Base-by-base conservation (phyloP, 208 protist species). In the Phytomonas sp. region DNA sequence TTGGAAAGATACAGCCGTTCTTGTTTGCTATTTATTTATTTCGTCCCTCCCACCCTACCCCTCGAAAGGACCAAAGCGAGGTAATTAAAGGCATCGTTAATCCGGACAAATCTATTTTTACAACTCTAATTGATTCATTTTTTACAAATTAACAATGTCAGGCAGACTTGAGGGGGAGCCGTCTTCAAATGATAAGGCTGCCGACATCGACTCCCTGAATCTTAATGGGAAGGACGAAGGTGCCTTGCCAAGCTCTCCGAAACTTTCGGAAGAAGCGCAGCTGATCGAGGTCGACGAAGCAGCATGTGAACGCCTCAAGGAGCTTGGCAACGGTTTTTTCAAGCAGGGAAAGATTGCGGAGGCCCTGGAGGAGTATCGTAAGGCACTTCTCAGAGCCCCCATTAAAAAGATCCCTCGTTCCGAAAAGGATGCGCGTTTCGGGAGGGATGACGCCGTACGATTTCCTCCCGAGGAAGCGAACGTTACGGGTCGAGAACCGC, bases 341-440 rank as follows among this genome's bases (percentile, higher is more conserved):
- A 70, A 46, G 5, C 53, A 71, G 7, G 82, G 84, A 26, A 63
- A 82, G n/a, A 61, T 91, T n/a, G 74, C 56, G 4, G 84, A 84
- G 66, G 91, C 91, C 6, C 76, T 96, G n/a, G 67, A 68, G 37
- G n/a, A 83, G 60, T 96, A 96, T 74, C 82, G 84, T 28, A 70
- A 78, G 26, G 87, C 86, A 9, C 31, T 93, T 33, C 81, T 79
- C 67, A 70, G 66, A 28, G 91, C 88, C 0, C 81, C 81, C 1
- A 63, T 89, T 26, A 91, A 91, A 65, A 87, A 87, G 7, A n/a
- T 81, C 65, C 60, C 32, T 66, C 61, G 29, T 4, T 65, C 53
- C 23, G 43, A 1, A 36, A 68, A 20, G 11, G 11, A n/a, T 4
- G 71, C 56, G 59, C 67, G 51, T 20, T 34, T 51, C 60, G 17